Base-by-base conservation (phyloP, 768 basidiomycete species). In the Lactifluus volemus region DNA sequence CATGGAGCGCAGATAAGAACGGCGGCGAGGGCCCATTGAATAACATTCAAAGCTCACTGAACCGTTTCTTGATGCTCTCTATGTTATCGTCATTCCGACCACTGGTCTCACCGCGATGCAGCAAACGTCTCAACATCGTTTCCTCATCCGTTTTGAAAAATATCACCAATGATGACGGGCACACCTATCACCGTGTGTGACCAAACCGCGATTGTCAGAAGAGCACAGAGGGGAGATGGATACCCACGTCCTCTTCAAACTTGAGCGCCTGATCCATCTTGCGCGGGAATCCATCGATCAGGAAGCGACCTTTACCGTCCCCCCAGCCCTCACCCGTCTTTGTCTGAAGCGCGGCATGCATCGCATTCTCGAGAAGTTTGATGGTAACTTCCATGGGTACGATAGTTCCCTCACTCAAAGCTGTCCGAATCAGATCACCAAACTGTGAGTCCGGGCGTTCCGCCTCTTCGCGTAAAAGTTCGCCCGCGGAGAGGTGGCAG, bases 341-440 rank as follows among this genome's bases (percentile, higher is more conserved):
- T 36, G 74, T 67, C 48, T 55, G 67, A 42, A 94, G 70, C 12
- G 82, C 82, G 44, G 73, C 81, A 25, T 71, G 68, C 89, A 99
- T 98, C 8, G 96, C 94, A 70, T 89, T 93, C 78, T 96, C 85
- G 65, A 99, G 79, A 30, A 99, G 84, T 74, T 92, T 95, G 73
- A 98, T 83, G 34, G 97, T 99, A 61, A 99, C 89, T 71, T 97
- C 88, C 86, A 90, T 92, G 12, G 97, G 96, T 10, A 98, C 97
- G 69, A 99, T 95, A 62, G 77, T 84, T 50, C 97, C 97, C 74
- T 94, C 95, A 54, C 78, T 82, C 72, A 99, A 98, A 76, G 85
- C 89, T 14, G 81, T 85, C 65, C 82, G 85, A 72, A 98, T 99
- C 69, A 98, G 75, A 30, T 83, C 76, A 34, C 94, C 94, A 67